Percentiles rank a stretch among this genome's conserved stretches.
Conservation (phyloP, 2,329 filamentous ascomycete genomes). For the Penicillium hordei region DNA sequence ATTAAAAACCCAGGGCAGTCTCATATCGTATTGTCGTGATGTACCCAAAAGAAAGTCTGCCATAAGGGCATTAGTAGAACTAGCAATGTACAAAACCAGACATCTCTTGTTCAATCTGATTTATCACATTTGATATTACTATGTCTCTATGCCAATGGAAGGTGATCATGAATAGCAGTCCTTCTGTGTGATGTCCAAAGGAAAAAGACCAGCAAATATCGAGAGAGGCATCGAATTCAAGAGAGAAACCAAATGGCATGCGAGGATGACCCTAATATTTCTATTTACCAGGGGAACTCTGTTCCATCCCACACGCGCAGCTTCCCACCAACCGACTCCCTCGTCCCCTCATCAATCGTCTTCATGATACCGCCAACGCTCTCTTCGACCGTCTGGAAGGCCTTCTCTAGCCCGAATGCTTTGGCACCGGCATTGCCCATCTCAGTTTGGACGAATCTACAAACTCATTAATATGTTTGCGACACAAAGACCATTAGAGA, state of each 20-base stretch:
- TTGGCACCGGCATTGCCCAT: slow-evolving; percentile 22
- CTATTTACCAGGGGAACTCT: background rate
- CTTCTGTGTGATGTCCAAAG: background rate
- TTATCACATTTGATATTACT: background rate
- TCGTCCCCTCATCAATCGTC: slow-evolving; percentile 14
- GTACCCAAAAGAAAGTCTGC: no score
- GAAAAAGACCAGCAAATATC: background rate
- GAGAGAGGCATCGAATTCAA: background rate
- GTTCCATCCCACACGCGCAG: background rate
- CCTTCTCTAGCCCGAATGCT: slow-evolving; percentile 18
- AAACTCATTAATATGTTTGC: background rate
- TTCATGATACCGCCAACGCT: slow-evolving; percentile 20
- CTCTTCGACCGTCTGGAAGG: slow-evolving; percentile 22
- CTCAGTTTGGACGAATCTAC: slow-evolving; percentile 26
- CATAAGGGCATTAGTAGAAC: no score
- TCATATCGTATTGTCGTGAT: background rate
- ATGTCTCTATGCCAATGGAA: background rate
- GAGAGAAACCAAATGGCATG: no score
- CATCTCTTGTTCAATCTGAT: background rate
- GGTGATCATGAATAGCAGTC: background rate
- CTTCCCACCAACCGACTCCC: background rate
- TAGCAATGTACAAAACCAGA: background rate
- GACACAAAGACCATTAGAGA: background rate
- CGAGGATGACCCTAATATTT: background rate
- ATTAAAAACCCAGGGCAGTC: background rate